Percentiles rank a stretch among this genome's conserved stretches.
Conservation (phyloP, 352 stramenopile species). For the Globisporangium nagaii region DNA sequence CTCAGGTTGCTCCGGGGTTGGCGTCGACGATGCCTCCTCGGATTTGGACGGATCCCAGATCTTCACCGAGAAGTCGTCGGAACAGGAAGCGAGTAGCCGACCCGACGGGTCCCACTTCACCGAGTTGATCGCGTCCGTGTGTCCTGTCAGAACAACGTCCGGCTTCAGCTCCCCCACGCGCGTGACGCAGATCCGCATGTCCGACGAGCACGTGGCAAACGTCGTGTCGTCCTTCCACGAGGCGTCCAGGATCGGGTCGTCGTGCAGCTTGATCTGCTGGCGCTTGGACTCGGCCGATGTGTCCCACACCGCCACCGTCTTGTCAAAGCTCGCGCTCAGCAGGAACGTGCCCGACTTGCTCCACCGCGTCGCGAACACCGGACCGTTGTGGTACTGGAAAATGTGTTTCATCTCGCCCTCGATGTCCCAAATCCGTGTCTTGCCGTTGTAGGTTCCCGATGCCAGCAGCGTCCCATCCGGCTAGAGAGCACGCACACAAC, state of each 20-base stretch:
- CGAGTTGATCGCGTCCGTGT: conserved; percentile 97
- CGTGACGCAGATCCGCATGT: conserved; percentile 90
- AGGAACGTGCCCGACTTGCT: conserved; percentile 71
- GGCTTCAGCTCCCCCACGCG: conserved; percentile 72
- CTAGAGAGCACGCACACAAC: conserved; percentile 23
- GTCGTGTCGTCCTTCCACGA: conserved; percentile 93
- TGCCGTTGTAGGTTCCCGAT: conserved; percentile 95
- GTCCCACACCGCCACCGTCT: conserved; percentile 82
- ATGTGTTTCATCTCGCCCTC: conserved; percentile 79
- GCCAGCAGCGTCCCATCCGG: conserved; percentile 89
- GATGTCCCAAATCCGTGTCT: conserved; percentile 73
- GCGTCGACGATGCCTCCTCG: not conserved
- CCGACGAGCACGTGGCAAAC: conserved; percentile 94
- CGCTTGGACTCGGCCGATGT: conserved; percentile 86
- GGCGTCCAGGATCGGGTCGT: conserved; percentile 86
- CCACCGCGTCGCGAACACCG: conserved; percentile 82
- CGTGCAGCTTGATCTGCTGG: conserved; percentile 93
- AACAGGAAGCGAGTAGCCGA: conserved; percentile 93
- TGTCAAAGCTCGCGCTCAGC: conserved; percentile 83
- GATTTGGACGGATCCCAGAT: conserved; percentile 88
- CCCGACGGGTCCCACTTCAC: conserved; percentile 97
- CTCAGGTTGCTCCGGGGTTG: conserved; percentile 21
- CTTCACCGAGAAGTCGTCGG: conserved; percentile 97
- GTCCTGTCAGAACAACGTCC: conserved; percentile 87
- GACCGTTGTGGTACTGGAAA: conserved; percentile 81